Evolutionary conservation across 2,329 filamentous ascomycete species (phyloP).

Genomic region (Pseudogymnoascus destructans): DNA sequence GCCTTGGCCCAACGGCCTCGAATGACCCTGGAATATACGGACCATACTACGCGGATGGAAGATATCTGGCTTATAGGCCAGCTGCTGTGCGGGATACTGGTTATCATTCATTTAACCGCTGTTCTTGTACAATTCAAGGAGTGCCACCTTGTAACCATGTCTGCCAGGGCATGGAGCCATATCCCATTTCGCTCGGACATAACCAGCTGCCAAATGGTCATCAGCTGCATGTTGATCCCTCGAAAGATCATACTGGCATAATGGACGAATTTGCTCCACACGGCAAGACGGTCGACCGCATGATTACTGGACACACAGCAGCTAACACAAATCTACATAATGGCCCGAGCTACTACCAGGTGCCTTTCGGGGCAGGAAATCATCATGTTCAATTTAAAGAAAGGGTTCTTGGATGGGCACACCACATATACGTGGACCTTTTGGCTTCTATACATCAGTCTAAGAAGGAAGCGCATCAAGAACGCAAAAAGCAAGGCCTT

Average conservation of each 20-base stretch:
- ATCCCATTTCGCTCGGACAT: slow-evolving; percentile 5
- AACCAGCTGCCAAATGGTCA: background rate
- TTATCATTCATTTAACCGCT: slow-evolving; percentile 19
- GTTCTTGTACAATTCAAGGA: background rate
- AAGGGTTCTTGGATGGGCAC: slow-evolving; percentile 55
- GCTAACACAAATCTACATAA: background rate
- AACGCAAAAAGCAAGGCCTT: slow-evolving; percentile 24
- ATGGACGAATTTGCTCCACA: background rate
- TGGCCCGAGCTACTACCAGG: slow-evolving; percentile 2
- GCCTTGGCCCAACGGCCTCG: slow-evolving; percentile 43
- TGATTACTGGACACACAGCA: background rate
- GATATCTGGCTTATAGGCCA: slow-evolving; percentile 39
- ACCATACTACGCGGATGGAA: slow-evolving; percentile 52
- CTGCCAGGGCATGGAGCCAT: background rate
- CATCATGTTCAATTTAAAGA: slow-evolving; percentile 46
- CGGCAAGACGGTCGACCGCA: background rate
- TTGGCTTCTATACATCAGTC: slow-evolving; percentile 49
- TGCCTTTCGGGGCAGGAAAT: background rate
- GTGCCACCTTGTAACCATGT: slow-evolving; percentile 3
- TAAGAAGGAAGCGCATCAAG: slow-evolving; percentile 36
- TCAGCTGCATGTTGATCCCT: background rate
- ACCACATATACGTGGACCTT: slow-evolving; percentile 59
- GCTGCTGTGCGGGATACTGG: slow-evolving; percentile 42
- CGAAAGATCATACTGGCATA: background rate
- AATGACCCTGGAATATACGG: slow-evolving; percentile 44